Conservation (phyloP, 805 yeast species). For the Lachancea mirantina region DNA sequence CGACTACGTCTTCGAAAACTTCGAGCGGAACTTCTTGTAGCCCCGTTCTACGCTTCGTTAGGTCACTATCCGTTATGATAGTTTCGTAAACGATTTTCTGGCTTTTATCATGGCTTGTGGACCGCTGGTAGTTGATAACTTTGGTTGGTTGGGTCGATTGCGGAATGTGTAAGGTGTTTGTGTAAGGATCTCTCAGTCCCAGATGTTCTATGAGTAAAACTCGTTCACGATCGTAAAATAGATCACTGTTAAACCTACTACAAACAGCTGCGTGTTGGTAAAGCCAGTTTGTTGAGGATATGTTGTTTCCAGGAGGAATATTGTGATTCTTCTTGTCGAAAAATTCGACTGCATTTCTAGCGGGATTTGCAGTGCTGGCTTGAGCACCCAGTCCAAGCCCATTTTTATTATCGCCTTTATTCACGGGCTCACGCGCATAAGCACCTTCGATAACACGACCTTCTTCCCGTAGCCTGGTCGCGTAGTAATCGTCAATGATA, state of each 20-base stretch:
- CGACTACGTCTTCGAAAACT: slow-evolving; percentile 51
- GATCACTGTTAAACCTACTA: slow-evolving; percentile 57
- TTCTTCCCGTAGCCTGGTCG: slow-evolving; percentile 39
- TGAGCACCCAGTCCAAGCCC: slow-evolving; percentile 9
- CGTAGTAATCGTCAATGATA: slow-evolving; percentile 85
- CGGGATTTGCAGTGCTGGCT: slow-evolving; percentile 24
- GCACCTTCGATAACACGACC: slow-evolving; percentile 65
- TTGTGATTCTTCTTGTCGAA: slow-evolving; percentile 30
- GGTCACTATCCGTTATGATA: slow-evolving; percentile 39
- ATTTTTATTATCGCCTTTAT: slow-evolving; percentile 7
- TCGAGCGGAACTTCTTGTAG: slow-evolving; percentile 50
- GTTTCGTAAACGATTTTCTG: slow-evolving; percentile 41
- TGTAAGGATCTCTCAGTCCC: slow-evolving; percentile 73
- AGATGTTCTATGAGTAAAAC: slow-evolving; percentile 38
- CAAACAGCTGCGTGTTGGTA: slow-evolving; percentile 77
- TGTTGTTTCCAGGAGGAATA: slow-evolving; percentile 27
- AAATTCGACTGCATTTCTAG: slow-evolving; percentile 33
- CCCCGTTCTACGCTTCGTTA: slow-evolving; percentile 52
- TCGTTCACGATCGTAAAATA: slow-evolving; percentile 51
- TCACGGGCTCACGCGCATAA: slow-evolving; percentile 26
- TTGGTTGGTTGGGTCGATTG: slow-evolving; percentile 62
- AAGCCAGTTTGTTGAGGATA: slow-evolving; percentile 74
- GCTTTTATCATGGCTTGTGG: slow-evolving; percentile 16
- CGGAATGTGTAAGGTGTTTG: slow-evolving; percentile 77
- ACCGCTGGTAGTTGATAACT: slow-evolving; percentile 24